Evolutionary conservation across 2,329 filamentous ascomycete species (phyloP).

Genomic region (Hymenoscyphus scutula): DNA sequence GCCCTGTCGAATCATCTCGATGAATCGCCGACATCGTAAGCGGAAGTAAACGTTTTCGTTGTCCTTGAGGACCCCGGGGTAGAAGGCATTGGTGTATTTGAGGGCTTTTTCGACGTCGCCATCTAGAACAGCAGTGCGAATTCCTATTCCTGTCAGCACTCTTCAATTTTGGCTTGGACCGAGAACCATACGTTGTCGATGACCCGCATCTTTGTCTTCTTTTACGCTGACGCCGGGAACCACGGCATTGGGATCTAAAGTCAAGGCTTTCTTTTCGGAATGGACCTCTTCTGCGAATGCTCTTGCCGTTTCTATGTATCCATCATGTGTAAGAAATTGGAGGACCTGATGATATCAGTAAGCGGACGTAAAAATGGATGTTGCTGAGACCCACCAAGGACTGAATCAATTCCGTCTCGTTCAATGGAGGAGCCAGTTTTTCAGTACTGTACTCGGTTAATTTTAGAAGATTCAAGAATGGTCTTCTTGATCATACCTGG

Average conservation of each 20-base stretch:
- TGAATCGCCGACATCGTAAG: constrained; percentile 84
- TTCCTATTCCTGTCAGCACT: constrained; percentile 54
- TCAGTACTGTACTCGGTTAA: constrained; percentile 36
- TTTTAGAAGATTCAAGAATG: not conserved
- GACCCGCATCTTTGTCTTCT: constrained; percentile 82
- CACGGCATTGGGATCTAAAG: constrained; percentile 51
- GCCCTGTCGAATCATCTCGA: constrained; percentile 84
- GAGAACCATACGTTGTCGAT: constrained; percentile 73
- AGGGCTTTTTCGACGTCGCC: constrained; percentile 90
- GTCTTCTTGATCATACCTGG: constrained; percentile 38
- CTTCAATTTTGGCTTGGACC: not conserved
- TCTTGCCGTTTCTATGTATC: constrained; percentile 88
- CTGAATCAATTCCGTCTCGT: constrained; percentile 78
- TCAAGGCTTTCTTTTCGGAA: constrained; percentile 68
- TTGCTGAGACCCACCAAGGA: constrained; percentile 56
- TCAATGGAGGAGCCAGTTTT: constrained; percentile 55
- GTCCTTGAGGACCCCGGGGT: constrained; percentile 74
- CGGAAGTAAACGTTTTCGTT: constrained; percentile 87
- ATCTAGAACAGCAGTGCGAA: constrained; percentile 81
- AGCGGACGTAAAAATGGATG: not conserved
- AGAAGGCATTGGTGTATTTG: constrained; percentile 75
- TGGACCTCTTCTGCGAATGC: constrained; percentile 83
- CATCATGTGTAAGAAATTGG: constrained; percentile 91
- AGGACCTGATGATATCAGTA: constrained; percentile 48
- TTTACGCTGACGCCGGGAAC: constrained; percentile 63